A percentile compares a stretch with the other conserved stretches of the same genome.
phyloP scores from a whole-genome alignment of 306 rosid genomes.

The Citrullus amarus region DNA sequence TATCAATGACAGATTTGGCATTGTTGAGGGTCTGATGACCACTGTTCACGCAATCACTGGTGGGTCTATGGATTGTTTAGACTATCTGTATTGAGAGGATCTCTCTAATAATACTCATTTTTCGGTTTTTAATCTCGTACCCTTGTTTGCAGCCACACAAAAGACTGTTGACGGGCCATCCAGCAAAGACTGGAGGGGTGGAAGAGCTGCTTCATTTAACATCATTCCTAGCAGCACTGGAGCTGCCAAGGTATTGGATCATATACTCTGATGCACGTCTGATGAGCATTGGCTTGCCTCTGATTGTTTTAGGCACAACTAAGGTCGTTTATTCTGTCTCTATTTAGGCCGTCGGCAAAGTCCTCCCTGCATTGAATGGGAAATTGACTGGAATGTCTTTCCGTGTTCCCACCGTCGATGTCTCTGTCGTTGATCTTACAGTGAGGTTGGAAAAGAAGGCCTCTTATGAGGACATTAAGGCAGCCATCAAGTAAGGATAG shows the following conservation, averaged over 20 bases:
- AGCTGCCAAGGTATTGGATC: conserved; percentile 76
- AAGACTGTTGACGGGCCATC: conserved; percentile 99
- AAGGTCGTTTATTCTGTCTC: not conserved
- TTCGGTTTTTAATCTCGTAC: not conserved
- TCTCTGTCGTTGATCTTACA: conserved; percentile 70
- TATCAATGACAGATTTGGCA: conserved; percentile 80
- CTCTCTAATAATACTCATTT: not conserved
- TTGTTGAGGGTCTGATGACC: conserved; percentile 97
- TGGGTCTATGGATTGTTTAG: not conserved
- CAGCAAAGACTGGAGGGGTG: conserved; percentile 98
- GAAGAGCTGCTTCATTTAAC: conserved; percentile 98
- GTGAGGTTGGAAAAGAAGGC: conserved; percentile 54
- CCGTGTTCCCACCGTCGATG: conserved; percentile 77
- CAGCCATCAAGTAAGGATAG: conserved; percentile 54
- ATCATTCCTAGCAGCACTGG: conserved; percentile 99
- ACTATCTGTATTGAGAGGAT: not conserved
- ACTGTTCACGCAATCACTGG: conserved; percentile 90
- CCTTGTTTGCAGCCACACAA: conserved; percentile 53
- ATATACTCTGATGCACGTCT: not conserved
- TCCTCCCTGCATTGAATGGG: conserved; percentile 57
- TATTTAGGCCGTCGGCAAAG: conserved; percentile 60
- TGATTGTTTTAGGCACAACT: not conserved
- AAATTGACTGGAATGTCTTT: conserved; percentile 79
- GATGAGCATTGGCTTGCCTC: not conserved
- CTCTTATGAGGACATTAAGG: conserved; percentile 40